Evolutionary conservation across 73 alveolate species (phyloP), one percentile per base, ranked within the genome.

Genomic region (Urostyla sp.): DNA sequence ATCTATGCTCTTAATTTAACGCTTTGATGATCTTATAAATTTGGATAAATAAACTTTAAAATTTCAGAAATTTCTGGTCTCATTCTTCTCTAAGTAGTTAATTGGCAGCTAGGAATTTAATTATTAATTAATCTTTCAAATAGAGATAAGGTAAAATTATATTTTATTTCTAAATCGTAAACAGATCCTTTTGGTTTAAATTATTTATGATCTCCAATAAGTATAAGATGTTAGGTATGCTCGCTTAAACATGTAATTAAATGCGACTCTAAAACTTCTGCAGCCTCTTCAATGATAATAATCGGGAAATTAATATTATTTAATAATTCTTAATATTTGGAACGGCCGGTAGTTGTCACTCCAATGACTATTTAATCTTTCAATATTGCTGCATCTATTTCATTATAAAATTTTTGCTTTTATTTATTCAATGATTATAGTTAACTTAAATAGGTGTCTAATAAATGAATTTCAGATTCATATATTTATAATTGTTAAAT

Each of bases 201-300:
- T 81, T 94, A 89, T 36, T 89, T 66, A 80, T 94, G 98, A 82
- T 94, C 98, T 18, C 98, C 98, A 51, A 94, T 89, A 60, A 94
- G 72, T 32, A 94, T 91, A 55, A 94, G 61, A 50, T 84, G 89
- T 86, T 94, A 53, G 5, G 94, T 75, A 44, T 85, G 51, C 58
- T 75, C 50, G 20, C 90, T 69, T 43, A 94, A 61, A 23, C 90
- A 55, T 8, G 96, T 80, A 30, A 87, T 56, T 13, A 87, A 72
- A 59, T 91, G 96, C 31, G 96, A 85, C 80, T 94, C 98, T 38
- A 92, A 82, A 28, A 94, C 97, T 82, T 94, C 98, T 1, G 97
- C 98, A 0, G 98, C 98, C 67, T 94, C 98, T 72, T 94, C 98
- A 0, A 94, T 89, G n/a, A 94, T 87, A 67, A 91, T 85, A 3